phyloP scores from a whole-genome alignment of 441 rosid genomes.

The Corymbia calophylla region DNA sequence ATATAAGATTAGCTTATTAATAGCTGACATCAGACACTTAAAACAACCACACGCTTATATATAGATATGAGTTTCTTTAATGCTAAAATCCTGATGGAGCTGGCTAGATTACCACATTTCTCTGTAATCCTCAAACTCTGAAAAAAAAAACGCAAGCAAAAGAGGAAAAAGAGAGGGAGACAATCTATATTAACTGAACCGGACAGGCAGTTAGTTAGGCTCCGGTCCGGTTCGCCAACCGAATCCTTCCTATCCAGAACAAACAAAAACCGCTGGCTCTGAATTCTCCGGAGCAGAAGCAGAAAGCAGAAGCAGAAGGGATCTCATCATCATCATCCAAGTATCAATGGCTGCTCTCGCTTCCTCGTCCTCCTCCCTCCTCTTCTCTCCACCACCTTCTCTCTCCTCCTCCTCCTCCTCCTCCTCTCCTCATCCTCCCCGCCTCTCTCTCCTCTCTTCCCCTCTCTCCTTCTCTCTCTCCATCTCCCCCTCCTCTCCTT shows the following conservation, averaged over 20 bases:
- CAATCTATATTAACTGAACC: background rate
- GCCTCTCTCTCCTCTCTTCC: background rate
- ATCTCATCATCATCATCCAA: background rate
- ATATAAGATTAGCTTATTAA: background rate
- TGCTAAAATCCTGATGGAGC: background rate
- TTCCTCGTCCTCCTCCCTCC: conserved; percentile 35
- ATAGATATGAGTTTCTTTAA: background rate
- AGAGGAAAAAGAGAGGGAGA: background rate
- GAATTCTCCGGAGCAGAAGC: background rate
- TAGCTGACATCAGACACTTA: background rate
- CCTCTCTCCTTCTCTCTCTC: conserved; percentile 17
- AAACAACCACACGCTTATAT: rapidly evolving
- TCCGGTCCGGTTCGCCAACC: background rate
- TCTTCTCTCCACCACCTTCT: conserved; percentile 27
- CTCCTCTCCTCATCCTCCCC: background rate
- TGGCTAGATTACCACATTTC: background rate
- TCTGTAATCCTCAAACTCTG: background rate
- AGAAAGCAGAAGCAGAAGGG: background rate
- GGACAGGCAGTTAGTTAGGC: background rate
- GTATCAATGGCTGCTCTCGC: conserved; percentile 45
- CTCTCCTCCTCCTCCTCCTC: conserved; percentile 1
- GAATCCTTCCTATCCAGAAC: background rate
- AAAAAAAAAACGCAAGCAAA: background rate
- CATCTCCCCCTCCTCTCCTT: background rate
- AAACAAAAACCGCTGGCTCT: conserved; percentile 23